A percentile compares a stretch with the other conserved stretches of the same genome.
phyloP scores from a whole-genome alignment of 129 eudicot species.

The Oenanthe sinensis region DNA sequence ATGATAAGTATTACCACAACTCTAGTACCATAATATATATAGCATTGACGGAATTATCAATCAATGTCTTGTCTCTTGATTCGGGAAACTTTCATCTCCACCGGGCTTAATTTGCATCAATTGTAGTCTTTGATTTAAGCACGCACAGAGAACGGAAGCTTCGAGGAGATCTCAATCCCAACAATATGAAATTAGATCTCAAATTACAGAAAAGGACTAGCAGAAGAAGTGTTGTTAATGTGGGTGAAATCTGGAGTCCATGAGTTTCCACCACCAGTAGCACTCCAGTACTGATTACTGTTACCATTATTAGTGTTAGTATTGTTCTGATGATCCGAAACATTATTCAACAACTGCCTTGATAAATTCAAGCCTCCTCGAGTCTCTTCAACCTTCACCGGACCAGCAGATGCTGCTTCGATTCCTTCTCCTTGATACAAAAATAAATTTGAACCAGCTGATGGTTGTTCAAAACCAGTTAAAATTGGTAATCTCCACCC shows the following conservation, averaged over 20 bases:
- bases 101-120: not conserved
- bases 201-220: conserved; percentile 43
- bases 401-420: conserved; percentile 8
- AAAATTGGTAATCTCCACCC: conserved; percentile 55
- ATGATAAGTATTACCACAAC: not conserved
- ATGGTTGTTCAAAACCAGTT: conserved; percentile 32
- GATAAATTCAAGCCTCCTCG: conserved; percentile 31
- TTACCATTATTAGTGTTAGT: conserved; percentile 16
- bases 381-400: conserved; percentile 39
- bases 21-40: not conserved
- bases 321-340: conserved; percentile 13
- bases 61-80: not conserved
- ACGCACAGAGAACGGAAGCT: not conserved
- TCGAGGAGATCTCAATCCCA: conserved; percentile 5
- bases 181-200: not conserved
- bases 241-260: conserved; percentile 49
- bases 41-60: not conserved
- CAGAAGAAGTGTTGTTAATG: conserved; percentile 36
- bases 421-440: conserved; percentile 32
- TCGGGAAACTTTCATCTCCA: conserved; percentile 9
- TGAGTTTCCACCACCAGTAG: conserved; percentile 20
- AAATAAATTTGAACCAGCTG: conserved; percentile 22
- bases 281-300: conserved; percentile 38
- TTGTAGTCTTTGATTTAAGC: not conserved
- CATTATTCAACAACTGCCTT: conserved; percentile 33